Base-by-base conservation (phyloP, 768 basidiomycete species). In the Nevesoporus exiguus region DNA sequence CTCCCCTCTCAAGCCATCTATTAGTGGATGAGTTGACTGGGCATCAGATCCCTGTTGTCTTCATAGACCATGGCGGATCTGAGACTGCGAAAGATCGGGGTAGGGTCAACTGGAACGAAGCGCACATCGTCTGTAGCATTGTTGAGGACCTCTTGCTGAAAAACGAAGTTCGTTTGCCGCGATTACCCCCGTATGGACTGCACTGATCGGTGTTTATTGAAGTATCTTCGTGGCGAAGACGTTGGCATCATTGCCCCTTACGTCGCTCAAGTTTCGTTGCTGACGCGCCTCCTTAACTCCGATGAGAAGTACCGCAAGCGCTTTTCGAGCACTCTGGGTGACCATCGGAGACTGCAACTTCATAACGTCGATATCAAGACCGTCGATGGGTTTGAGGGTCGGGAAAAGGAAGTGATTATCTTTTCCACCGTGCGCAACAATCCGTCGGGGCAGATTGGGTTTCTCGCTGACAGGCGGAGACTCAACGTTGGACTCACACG, bases 221-320 rank as follows among this genome's bases (percentile, higher is more conserved):
- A 83, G 89, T 68, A 77, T 42, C 76, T 94, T 48, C 70, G 67
- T 57, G 91, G 90, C 17, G 71, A 74, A 37, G 86, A 95, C 64
- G 93, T 98, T 62, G 94, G 95, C 2, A 81, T 98, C 61, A 96
- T 98, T 58, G 87, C 94, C 2, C 93, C 95, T 3, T 98, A 98
- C 67, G 82, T 80, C 13, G 92, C 92, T 1, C 94, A 98, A 65
- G 89, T 95, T 44, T 79, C 82, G 15, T 76, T 88, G 30, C 73
- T 97, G 19, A 81, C 75, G n/a, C 81, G 85, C 17, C 70, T 89
- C 19, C 76, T 93, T 61, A 82, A 78, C 58, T 68, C 73, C 40
- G 82, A 90, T 61, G 63, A 67, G 36, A 75, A 76, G 55, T 80
- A 83, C 47, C 70, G 70, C 39, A 67, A 68, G 47, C 82, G 84